These are phyloP conservation scores for Ustilago lituana DNA, from an alignment of 1,284 basidiomycete genomes.

Conservation along the genomic window DNA sequence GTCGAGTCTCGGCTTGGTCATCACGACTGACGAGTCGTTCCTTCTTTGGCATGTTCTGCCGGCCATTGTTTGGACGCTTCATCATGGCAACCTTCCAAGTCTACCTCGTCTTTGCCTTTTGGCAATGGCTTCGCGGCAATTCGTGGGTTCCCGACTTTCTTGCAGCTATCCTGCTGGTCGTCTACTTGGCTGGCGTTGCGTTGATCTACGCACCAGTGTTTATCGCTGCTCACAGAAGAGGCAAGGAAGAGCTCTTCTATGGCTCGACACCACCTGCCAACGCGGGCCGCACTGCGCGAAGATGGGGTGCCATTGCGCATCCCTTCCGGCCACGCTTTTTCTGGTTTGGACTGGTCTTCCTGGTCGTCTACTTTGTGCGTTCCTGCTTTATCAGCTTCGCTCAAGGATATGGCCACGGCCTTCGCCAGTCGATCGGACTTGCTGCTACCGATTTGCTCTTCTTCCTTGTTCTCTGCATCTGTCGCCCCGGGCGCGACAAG, in stretches of 20 bases:
- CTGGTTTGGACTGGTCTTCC: constrained; percentile 58
- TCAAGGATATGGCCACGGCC: constrained; percentile 43
- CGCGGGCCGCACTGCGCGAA: constrained; percentile 21
- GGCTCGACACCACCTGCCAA: constrained; percentile 42
- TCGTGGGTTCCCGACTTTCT: constrained; percentile 62
- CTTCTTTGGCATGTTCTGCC: constrained; percentile 44
- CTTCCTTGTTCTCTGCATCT: constrained; percentile 53
- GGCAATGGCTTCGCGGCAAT: constrained; percentile 59
- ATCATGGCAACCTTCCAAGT: constrained; percentile 38
- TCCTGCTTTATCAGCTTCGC: constrained; percentile 62
- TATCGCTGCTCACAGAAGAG: constrained; percentile 23
- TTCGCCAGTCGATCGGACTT: constrained; percentile 63
- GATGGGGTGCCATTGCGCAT: constrained; percentile 57
- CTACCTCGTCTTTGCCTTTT: constrained; percentile 60
- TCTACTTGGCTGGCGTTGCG: constrained; percentile 41
- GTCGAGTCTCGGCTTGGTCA: constrained; percentile 30
- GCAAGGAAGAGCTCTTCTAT: constrained; percentile 51
- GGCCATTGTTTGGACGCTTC: constrained; percentile 35
- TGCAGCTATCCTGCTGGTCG: constrained; percentile 50
- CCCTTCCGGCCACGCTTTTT: constrained; percentile 56
- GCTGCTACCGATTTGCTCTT: constrained; percentile 60
- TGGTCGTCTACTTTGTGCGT: constrained; percentile 54
- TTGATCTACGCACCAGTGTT: constrained; percentile 53
- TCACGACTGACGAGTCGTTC: constrained; percentile 14
- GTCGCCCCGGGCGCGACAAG: constrained; percentile 58